A percentile compares a stretch with the other conserved stretches of the same genome.
These are phyloP conservation scores for Epithele typhae DNA, from an alignment of 768 basidiomycete genomes.

Conservation along the genomic window DNA sequence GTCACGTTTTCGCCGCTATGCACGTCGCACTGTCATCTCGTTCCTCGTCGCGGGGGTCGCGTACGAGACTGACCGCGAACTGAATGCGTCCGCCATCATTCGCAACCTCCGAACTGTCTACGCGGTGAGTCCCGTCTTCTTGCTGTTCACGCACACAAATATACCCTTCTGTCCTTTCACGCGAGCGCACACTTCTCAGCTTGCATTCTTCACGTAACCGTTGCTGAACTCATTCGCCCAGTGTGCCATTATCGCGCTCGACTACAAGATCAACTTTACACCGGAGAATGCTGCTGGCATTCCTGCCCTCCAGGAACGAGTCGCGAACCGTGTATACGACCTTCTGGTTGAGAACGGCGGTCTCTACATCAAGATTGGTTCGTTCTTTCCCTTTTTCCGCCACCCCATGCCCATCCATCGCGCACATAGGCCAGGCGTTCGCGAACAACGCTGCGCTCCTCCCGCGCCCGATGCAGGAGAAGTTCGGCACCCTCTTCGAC, in stretches of 20 bases:
- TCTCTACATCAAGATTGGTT: conserved; percentile 81
- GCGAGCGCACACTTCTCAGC: no score
- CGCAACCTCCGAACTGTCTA: conserved; percentile 47
- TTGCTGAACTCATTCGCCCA: no score
- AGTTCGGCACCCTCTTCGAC: conserved; percentile 82
- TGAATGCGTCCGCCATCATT: conserved; percentile 44
- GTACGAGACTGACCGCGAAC: conserved; percentile 38
- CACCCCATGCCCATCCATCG: neutral
- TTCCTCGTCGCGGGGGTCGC: conserved; percentile 26
- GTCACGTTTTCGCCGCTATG: neutral
- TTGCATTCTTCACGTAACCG: no score
- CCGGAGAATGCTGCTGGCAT: conserved; percentile 68
- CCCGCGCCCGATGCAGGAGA: conserved; percentile 77
- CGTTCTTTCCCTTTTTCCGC: conserved; percentile 18
- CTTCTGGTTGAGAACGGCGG: conserved; percentile 82
- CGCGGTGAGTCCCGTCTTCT: conserved; percentile 33
- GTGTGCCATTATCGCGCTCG: conserved; percentile 67
- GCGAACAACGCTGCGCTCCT: conserved; percentile 84
- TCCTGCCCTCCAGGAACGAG: conserved; percentile 78
- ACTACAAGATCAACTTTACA: conserved; percentile 88
- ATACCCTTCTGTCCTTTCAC: no score
- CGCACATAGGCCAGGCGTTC: conserved; percentile 57
- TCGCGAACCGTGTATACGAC: conserved; percentile 71
- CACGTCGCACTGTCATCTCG: neutral
- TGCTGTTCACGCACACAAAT: no score